Conservation (phyloP, 1,139 yeast species). For the Protomyces inouyei region DNA sequence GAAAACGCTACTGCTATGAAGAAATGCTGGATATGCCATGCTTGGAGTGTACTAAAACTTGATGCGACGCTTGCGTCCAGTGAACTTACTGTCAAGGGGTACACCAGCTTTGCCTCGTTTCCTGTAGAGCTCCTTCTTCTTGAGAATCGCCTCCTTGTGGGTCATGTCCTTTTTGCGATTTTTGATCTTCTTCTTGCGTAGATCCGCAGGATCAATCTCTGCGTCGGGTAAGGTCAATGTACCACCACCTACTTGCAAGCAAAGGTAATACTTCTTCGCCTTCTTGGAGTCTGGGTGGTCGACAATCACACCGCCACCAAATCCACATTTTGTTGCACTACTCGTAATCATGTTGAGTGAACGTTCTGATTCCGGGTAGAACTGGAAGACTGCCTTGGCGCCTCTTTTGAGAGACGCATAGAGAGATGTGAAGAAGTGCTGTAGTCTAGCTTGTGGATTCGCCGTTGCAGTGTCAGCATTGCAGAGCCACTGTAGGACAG, state of each 20-base stretch:
- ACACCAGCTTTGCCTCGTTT: slow-evolving; percentile 77
- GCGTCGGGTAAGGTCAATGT: slow-evolving; percentile 41
- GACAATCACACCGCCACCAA: slow-evolving; percentile 89
- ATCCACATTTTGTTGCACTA: slow-evolving; percentile 92
- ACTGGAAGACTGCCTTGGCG: slow-evolving; percentile 95
- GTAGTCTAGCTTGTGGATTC: slow-evolving; percentile 80
- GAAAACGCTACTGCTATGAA: neutral
- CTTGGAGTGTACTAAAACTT: slow-evolving; percentile 50
- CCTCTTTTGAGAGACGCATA: slow-evolving; percentile 86
- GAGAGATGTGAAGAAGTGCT: slow-evolving; percentile 78
- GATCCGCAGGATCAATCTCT: slow-evolving; percentile 54
- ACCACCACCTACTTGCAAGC: slow-evolving; percentile 74
- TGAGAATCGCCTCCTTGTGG: slow-evolving; percentile 65
- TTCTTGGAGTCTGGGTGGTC: slow-evolving; percentile 92
- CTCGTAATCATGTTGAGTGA: slow-evolving; percentile 72
- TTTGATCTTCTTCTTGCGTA: slow-evolving; percentile 59
- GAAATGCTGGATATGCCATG: neutral
- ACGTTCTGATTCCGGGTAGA: slow-evolving; percentile 84
- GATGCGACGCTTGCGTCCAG: slow-evolving; percentile 89
- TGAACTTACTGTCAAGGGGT: slow-evolving; percentile 83
- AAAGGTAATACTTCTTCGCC: slow-evolving; percentile 84
- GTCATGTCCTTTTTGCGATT: slow-evolving; percentile 37
- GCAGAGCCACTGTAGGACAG: slow-evolving; percentile 97
- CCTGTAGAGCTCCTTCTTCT: slow-evolving; percentile 92
- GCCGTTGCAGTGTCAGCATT: slow-evolving; percentile 81